phyloP scores from a whole-genome alignment of 164 flowering plant species.

The Annona squamosa region DNA sequence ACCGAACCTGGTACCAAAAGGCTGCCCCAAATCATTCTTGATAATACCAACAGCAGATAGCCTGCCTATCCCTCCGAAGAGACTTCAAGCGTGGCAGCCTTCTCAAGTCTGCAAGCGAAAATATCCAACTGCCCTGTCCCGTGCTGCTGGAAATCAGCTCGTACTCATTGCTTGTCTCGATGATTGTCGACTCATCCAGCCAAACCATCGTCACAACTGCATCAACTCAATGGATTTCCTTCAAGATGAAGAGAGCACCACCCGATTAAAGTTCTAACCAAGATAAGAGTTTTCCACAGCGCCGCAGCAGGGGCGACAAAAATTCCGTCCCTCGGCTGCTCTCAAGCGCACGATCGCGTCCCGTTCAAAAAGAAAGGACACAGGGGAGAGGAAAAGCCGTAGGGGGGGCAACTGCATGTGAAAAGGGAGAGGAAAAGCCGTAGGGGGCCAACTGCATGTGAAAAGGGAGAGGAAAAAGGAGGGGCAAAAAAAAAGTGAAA shows the following conservation, averaged over 20 bases:
- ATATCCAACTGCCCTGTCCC: slow-evolving; percentile 52
- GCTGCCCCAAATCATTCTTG: slow-evolving; percentile 68
- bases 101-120: slow-evolving; percentile 65
- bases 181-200: slow-evolving; percentile 74
- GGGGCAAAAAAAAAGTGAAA: too few relatives aligned
- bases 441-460: too few relatives aligned
- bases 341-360: slow-evolving; percentile 25
- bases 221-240: slow-evolving; percentile 60
- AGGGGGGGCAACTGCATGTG: too few relatives aligned
- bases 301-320: slow-evolving; percentile 43
- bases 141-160: slow-evolving; percentile 50
- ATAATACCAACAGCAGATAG: slow-evolving; percentile 71
- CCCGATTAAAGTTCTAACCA: slow-evolving; percentile 40
- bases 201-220: slow-evolving; percentile 62
- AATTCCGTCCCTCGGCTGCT: slow-evolving; percentile 17
- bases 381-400: too few relatives aligned
- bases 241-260: slow-evolving; percentile 38
- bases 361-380: slow-evolving; percentile 22
- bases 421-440: too few relatives aligned
- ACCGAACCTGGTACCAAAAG: slow-evolving; percentile 68
- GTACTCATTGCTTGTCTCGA: slow-evolving; percentile 63
- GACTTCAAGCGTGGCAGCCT: slow-evolving; percentile 48
- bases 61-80: slow-evolving; percentile 46
- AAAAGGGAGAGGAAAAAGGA: too few relatives aligned
- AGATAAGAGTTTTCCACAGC: slow-evolving; percentile 47